Evolutionary conservation across 805 yeast species (phyloP), one percentile per base, ranked within the genome.

Genomic region (Tetrapisispora arboricola): DNA sequence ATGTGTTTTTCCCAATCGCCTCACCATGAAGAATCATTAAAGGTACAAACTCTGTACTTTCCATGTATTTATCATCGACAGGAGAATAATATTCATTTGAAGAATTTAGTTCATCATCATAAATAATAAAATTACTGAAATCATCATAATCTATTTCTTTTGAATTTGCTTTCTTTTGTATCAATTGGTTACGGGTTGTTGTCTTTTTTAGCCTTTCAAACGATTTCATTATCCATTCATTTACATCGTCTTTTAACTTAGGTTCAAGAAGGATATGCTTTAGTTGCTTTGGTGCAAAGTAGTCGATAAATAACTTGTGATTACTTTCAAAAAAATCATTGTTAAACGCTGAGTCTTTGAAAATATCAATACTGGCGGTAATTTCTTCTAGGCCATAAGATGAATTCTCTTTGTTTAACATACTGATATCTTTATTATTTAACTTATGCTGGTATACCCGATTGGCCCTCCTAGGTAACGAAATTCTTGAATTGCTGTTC

Each of bases 1-100:
- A 61, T 0, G 86, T 70, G 0, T 92, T 80, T 56, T 90, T 90
- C 2, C 96, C 94, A 10, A 75, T 67, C 0, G 95, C 94, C 0
- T 68, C 55, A 0, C 98, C 98, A 42, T 70, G 65, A 3, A 85
- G 51, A 11, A 84, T 73, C 55, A 82, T 60, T 3, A 83, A 54
- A 0, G 92, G 90, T 1, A 77, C 72, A 53, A 71, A 78, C 0
- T 61, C 63, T 22, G 55, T 59, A 19, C 37, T 15, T 6, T 20
- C 41, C 8, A 40, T 42, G 7, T 42, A 36, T 11, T 19, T 36
- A 3, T 36, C 41, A 4, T 40, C 45, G 26, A 30, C 39, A 13
- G 20, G 30, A 10, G 40, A 42, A 4, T 37, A 9, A 15, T 19
- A 19, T 10, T 40, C 41, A 6, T 40, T 32, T 6, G 22, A 7